Evolutionary conservation across 2,329 filamentous ascomycete species (phyloP), one percentile per base, ranked within the genome.

Genomic region (Cercospora brassicicola): DNA sequence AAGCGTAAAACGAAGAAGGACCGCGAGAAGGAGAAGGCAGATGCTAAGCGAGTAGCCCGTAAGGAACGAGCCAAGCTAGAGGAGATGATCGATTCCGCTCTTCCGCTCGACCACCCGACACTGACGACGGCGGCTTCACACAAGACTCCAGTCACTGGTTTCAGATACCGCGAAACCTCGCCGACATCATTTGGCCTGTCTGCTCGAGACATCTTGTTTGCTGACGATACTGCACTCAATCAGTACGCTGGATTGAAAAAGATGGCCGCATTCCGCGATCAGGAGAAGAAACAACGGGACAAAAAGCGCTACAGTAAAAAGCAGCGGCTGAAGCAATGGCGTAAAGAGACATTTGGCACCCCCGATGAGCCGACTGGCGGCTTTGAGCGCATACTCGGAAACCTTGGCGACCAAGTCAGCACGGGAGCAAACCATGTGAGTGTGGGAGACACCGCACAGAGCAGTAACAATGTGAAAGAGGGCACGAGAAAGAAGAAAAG

Each of bases 111-210:
- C 89, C 61, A 85, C 87, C 63, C 86, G 86, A 55, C 82, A 45
- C 81, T 84, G n/a, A 83, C 81, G 9, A 39, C 67, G 69, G 84
- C 84, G 71, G 33, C 66, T 5, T 64, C 67, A 10, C 84, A 82
- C n/a, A 76, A 77, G 65, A 87, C 86, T 81, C 60, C 79, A 81
- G 56, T 82, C 82, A 30, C 78, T 18, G 78, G 81, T 31, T 99
- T 99, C 87, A 90, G 92, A 66, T 99, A 99, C 84, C 92, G 95
- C 76, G 94, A 97, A 78, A 97, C 94, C 1, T 96, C 92, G 0
- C 94, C 95, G 0, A 90, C 91, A 65, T 88, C 91, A 11, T 99
- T 96, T 78, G 95, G 95, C 67, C 88, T 99, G 76, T 96, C 92
- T 0, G 85, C 94, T 0, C 88, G 90, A 69, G 95, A 99, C 80